These are phyloP conservation scores for Yamadazyma dushanensis DNA, from an alignment of 1,139 yeast species.

Conservation along the genomic window DNA sequence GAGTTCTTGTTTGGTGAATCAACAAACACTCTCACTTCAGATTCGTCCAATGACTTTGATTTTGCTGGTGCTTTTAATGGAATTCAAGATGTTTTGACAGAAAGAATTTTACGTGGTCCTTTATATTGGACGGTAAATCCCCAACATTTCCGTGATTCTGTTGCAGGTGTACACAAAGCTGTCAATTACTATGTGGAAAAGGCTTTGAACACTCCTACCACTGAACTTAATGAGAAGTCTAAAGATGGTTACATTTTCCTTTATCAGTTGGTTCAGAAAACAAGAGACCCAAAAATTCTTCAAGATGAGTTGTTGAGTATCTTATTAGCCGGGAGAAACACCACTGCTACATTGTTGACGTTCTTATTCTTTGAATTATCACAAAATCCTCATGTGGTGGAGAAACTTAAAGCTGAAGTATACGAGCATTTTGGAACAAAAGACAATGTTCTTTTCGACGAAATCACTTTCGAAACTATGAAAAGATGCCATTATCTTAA, in stretches of 20 bases:
- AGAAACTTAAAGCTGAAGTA: constrained; percentile 34
- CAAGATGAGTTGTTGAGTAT: constrained; percentile 50
- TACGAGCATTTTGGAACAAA: constrained; percentile 26
- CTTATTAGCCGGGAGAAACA: constrained; percentile 52
- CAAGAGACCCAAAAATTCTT: constrained; percentile 43
- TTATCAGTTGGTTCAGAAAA: constrained; percentile 46
- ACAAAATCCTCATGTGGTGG: constrained; percentile 37
- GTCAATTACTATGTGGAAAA: constrained; percentile 26
- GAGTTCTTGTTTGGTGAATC: constrained; percentile 53
- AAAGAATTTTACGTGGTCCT: constrained; percentile 32
- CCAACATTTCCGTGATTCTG: constrained; percentile 20
- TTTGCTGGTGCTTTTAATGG: constrained; percentile 38
- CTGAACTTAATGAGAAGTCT: constrained; percentile 25
- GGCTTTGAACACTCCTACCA: constrained; percentile 24
- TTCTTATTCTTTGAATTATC: constrained; percentile 44
- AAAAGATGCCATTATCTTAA: constrained; percentile 50
- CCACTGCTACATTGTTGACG: constrained; percentile 51
- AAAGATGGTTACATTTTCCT: constrained; percentile 45
- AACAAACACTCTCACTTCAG: constrained; percentile 26
- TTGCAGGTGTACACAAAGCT: constrained; percentile 25
- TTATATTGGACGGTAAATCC: constrained; percentile 26
- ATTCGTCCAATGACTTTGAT: constrained; percentile 24
- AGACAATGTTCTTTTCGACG: constrained; percentile 14
- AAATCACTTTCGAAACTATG: constrained; percentile 44
- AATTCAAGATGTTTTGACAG: constrained; percentile 31